Conservation (phyloP, 2,329 filamentous ascomycete species). For the Plenodomus tracheiphilus region DNA sequence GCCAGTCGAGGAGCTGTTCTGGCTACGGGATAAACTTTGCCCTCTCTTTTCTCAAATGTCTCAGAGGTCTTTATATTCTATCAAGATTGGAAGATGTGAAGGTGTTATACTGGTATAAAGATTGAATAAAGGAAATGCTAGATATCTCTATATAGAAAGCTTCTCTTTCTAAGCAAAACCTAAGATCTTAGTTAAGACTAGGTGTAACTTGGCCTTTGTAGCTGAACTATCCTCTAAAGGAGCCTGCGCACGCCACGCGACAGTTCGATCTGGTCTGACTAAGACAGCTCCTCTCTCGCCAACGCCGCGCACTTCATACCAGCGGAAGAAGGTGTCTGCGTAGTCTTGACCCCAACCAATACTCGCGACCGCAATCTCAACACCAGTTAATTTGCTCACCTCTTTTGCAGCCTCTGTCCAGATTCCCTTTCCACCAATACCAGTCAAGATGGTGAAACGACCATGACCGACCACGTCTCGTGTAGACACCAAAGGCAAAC, state of each 20-base stretch:
- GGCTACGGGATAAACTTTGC: no score
- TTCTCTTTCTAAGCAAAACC: neutral
- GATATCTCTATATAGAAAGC: no score
- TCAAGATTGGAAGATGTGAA: no score
- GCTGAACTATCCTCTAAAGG: neutral
- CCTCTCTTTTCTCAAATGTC: no score
- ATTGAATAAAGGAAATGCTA: no score
- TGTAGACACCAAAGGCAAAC: neutral
- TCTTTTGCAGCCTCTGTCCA: neutral
- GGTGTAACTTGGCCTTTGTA: neutral
- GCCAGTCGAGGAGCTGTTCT: no score
- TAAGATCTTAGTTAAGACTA: neutral
- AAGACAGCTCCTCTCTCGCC: slow-evolving; percentile 2
- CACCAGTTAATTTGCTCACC: neutral
- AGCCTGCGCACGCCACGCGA: slow-evolving; percentile 3
- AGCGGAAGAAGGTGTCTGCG: slow-evolving; percentile 1
- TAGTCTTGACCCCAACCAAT: slow-evolving; percentile 2
- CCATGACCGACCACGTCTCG: neutral
- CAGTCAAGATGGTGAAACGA: slow-evolving; percentile 2
- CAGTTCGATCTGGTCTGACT: slow-evolving; percentile 1
- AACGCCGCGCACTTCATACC: slow-evolving; percentile 1
- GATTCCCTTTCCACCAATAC: slow-evolving; percentile 1
- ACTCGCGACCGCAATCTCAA: slow-evolving; percentile 1
- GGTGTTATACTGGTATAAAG: no score
- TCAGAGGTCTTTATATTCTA: no score